phyloP scores from a whole-genome alignment of 2,329 filamentous ascomycete species.

The Amylocarpus encephaloides region DNA sequence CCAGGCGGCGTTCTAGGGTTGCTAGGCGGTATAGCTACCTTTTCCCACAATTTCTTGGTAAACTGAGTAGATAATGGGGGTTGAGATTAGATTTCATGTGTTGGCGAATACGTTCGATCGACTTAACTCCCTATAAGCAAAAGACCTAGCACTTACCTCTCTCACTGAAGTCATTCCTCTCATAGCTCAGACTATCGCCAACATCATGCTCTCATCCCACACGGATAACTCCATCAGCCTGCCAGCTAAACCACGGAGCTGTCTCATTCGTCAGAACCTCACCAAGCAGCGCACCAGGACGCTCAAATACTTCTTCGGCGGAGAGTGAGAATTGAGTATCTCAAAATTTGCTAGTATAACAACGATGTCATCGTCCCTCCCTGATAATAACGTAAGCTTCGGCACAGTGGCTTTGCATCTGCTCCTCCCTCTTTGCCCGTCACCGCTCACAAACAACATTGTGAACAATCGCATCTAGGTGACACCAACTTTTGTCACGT shows the following conservation, averaged over 20 bases:
- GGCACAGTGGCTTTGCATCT: neutral
- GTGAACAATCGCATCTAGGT: too few relatives aligned
- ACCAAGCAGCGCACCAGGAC: slow-evolving; percentile 34
- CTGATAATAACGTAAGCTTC: too few relatives aligned
- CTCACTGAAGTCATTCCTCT: slow-evolving; percentile 7
- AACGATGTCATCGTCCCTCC: neutral
- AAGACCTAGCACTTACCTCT: neutral
- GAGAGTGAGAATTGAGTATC: slow-evolving; percentile 40
- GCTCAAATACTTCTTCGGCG: slow-evolving; percentile 41
- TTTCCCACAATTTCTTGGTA: too few relatives aligned
- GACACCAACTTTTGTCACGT: too few relatives aligned
- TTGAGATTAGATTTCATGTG: too few relatives aligned
- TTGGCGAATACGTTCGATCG: too few relatives aligned
- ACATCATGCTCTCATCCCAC: too few relatives aligned
- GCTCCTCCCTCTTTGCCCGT: neutral
- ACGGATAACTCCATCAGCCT: slow-evolving; percentile 35
- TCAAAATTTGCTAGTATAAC: neutral
- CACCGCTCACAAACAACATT: too few relatives aligned
- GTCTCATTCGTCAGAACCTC: slow-evolving; percentile 46
- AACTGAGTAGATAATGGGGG: too few relatives aligned
- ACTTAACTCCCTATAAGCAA: too few relatives aligned
- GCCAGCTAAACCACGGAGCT: slow-evolving; percentile 48
- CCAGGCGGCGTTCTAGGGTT: too few relatives aligned
- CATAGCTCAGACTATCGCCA: slow-evolving; percentile 22
- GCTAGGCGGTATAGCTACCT: too few relatives aligned